Base-by-base conservation (phyloP, 2,329 filamentous ascomycete genomes). In the Fusarium brachygibbosum region DNA sequence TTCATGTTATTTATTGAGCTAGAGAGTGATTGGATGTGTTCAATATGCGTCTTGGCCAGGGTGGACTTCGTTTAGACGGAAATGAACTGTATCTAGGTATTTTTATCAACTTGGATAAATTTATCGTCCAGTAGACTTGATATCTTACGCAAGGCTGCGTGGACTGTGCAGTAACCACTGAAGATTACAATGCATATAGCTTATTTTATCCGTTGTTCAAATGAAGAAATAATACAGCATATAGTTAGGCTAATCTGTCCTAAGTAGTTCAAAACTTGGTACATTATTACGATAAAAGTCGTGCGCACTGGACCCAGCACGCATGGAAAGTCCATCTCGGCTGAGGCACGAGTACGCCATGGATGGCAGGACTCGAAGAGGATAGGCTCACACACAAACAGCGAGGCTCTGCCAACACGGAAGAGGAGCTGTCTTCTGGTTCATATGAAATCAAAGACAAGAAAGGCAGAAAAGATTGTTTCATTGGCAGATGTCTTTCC, bases 1-100 rank as follows among this genome's bases (percentile, higher is more conserved):
- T 68, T 67, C 38, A 32, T 68, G 38, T 54, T 38, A 55, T 34
- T 63, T 57, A 28, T 9, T 11, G n/a, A 25, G 23, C 8, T 29
- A 28, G 5, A 37, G 9, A 19, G 42, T 32, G 23, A n/a, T n/a
- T n/a, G n/a, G n/a, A 29, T 34, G 12, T 37, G 12, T 10, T 21
- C 8, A 9, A 12, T 32, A 35, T 34, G 28, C 6, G 10, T 25
- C 1, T 38, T 19, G 29, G 16, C 12, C 17, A 35, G 12, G 23
- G 17, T 49, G 31, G 17, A 40, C 10, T 38, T 37, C 19, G 23
- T 25, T 23, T 14, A 14, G 17, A 23, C 17, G 17, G n/a, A 16
- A 8, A 50, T 38, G 31, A 34, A 21, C 17, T 35, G 32, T 11
- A 50, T 34, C 31, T 25, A 14, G n/a, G 31, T 49, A n/a, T n/a